Evolutionary conservation across 805 yeast genomes (phyloP), one percentile per base, ranked within the genome.

Genomic region (Hanseniaspora guilliermondii): DNA sequence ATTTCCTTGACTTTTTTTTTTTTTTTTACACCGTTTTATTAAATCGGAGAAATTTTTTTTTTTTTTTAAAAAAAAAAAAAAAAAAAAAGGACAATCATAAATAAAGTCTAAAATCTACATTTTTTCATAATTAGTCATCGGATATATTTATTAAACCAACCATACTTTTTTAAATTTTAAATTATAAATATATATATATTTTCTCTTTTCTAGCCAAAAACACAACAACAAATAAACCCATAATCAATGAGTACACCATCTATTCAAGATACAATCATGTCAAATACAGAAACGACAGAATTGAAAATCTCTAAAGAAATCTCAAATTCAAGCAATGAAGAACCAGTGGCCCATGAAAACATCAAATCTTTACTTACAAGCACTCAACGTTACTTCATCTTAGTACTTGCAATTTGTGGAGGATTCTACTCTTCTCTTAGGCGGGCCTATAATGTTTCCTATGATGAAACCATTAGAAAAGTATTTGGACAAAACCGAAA

Each of bases 361-460:
- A 50, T 50, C 8, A 21, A 63, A 45, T 61, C 68, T 4, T 35
- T 66, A 5, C 49, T 67, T 35, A 59, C 57, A 8, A 58, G 58
- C 42, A 32, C 52, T 7, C 65, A 64, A 48, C 64, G 66, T 50
- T 67, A 68, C 66, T 53, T 52, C 7, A 65, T 65, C 66, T 67
- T 67, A 2, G 60, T 60, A 0, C 49, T 67, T 22, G 54, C 66
- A 32, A 64, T 67, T 2, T 61, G 63, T 57, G 65, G 67, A 35
- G 68, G 86, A 0, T 69, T 79, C 53, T 82, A 85, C 76, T 85
- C 94, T 3, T 74, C 93, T 0, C 68, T 84, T 4, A 44, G 79
- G 88, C 1, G 77, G 85, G 58, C 87, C 94, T 2, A 84, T 87
- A 19, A 87, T 84, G 64, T 82, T 86, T 67, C 95, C 95, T 0